Base-by-base conservation (phyloP, 441 rosid species). In the Populus trichocarpa region DNA sequence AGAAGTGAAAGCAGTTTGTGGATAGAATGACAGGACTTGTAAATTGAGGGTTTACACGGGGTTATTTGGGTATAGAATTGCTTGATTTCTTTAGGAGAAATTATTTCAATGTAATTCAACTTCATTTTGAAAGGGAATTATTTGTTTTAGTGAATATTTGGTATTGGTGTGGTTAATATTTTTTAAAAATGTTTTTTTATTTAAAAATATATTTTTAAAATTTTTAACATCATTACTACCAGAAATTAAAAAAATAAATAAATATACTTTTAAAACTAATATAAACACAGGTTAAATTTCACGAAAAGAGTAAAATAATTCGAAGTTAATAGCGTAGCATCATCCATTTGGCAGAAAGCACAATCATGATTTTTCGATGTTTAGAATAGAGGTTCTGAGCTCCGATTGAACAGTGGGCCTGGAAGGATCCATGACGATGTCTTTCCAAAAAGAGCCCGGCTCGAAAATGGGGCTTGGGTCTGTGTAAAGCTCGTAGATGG, bases 391-490 rank as follows among this genome's bases (percentile, higher is more conserved):
- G 16, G 70, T 80, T 71, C 59, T 85, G 26, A 96, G 89, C 81
- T 92, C 84, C 20, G 72, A 77, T 74, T 89, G 93, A 71, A 84
- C 1, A 63, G 40, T 20, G 8, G 89, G 71, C 78, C 97, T 90
- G 0, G 86, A 76, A 63, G 97, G 90, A 2, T 84, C 78, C 68
- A 88, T 67, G 3, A 89, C 87, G 1, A 86, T 72, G 53, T 91
- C 90, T 1, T 78, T 84, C 99, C 98, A 96, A 40, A 87, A 86
- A 0, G 97, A 92, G 3, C 90, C 93, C 10, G 92, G 84, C 78
- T 82, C 77, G 70, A 57, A 57, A 66, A 90, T 59, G 0, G 81
- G 78, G 76, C 36, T 84, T 2, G 88, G 86, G 23, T 89, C 88
- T 1, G 79, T 3, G 78, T 91, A 88, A 68, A 93, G 95, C 68